Conservation (phyloP, 1,139 yeast genomes). For the Blastobotrys proliferans region DNA sequence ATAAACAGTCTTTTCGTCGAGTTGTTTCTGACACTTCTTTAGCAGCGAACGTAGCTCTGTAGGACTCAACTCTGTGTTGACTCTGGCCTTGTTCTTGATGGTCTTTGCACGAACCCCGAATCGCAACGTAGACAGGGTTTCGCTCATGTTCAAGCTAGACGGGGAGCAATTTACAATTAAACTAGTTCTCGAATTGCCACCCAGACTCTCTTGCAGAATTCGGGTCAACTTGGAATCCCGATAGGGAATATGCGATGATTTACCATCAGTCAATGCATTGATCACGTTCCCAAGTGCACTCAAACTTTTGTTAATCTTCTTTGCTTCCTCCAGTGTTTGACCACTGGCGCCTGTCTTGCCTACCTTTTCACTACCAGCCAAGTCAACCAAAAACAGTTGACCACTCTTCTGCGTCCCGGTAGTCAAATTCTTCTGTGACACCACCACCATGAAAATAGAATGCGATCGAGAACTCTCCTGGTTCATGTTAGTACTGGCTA, state of each 20-base stretch:
- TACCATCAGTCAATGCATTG: slow-evolving; percentile 69
- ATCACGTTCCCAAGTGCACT: slow-evolving; percentile 80
- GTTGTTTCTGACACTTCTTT: slow-evolving; percentile 45
- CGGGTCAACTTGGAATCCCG: slow-evolving; percentile 82
- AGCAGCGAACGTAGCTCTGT: slow-evolving; percentile 50
- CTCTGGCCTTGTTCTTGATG: slow-evolving; percentile 63
- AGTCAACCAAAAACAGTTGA: slow-evolving; percentile 72
- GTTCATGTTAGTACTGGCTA: slow-evolving; percentile 68
- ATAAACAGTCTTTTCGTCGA: slow-evolving; percentile 43
- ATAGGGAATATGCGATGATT: slow-evolving; percentile 66
- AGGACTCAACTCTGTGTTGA: slow-evolving; percentile 65
- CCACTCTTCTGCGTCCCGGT: slow-evolving; percentile 53
- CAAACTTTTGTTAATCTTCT: slow-evolving; percentile 74
- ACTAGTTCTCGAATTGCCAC: slow-evolving; percentile 83
- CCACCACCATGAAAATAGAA: slow-evolving; percentile 65
- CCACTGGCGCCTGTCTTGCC: slow-evolving; percentile 78
- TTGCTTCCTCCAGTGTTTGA: slow-evolving; percentile 74
- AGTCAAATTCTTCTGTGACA: slow-evolving; percentile 54
- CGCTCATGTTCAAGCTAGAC: slow-evolving; percentile 53
- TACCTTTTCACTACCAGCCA: slow-evolving; percentile 89
- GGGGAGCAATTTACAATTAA: slow-evolving; percentile 79
- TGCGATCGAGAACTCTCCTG: slow-evolving; percentile 77
- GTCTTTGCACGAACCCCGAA: slow-evolving; percentile 78
- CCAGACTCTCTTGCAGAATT: slow-evolving; percentile 76
- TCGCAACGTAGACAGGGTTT: slow-evolving; percentile 72